A percentile compares a stretch with the other conserved stretches of the same genome.
Conservation (phyloP, 1,139 yeast species). For the Protomyces arabidopsidicola region DNA sequence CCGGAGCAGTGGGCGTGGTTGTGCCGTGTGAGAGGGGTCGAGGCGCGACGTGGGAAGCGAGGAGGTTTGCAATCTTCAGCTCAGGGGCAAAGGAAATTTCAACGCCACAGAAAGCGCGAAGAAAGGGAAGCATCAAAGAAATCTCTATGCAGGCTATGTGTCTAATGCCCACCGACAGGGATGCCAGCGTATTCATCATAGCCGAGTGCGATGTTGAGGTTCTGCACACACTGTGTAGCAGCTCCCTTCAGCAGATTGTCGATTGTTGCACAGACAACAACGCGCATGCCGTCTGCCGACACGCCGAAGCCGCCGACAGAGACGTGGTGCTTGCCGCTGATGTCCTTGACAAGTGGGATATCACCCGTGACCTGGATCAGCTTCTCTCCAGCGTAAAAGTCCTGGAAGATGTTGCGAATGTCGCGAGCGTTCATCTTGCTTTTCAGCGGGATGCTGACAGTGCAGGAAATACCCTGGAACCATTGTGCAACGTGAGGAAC, state of each 20-base stretch:
- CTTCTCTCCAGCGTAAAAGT: constrained; percentile 81
- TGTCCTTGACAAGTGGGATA: constrained; percentile 86
- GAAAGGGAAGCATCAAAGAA: too few relatives aligned
- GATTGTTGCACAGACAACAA: constrained; percentile 88
- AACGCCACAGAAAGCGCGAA: too few relatives aligned
- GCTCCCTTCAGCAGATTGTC: constrained; percentile 97
- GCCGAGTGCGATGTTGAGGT: constrained; percentile 81
- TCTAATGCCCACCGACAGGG: constrained; percentile 45
- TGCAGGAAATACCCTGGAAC: constrained; percentile 96
- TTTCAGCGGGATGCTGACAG: constrained; percentile 83
- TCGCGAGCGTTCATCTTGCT: constrained; percentile 72
- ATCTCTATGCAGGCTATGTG: not conserved
- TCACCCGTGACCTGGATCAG: constrained; percentile 80
- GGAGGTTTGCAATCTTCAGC: too few relatives aligned
- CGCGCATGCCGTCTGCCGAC: constrained; percentile 79
- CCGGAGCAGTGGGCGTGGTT: too few relatives aligned
- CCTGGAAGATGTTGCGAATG: constrained; percentile 78
- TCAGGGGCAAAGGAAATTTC: too few relatives aligned
- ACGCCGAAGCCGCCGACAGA: constrained; percentile 95
- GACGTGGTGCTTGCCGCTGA: constrained; percentile 89
- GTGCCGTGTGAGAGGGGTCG: too few relatives aligned
- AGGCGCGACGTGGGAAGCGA: too few relatives aligned
- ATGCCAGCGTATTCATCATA: constrained; percentile 95
- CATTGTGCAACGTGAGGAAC: constrained; percentile 98
- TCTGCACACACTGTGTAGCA: constrained; percentile 91